A percentile compares a stretch with the other conserved stretches of the same genome.
phyloP scores from a whole-genome alignment of 2,329 filamentous ascomycete species.

The Microdochium trichocladiopsis region DNA sequence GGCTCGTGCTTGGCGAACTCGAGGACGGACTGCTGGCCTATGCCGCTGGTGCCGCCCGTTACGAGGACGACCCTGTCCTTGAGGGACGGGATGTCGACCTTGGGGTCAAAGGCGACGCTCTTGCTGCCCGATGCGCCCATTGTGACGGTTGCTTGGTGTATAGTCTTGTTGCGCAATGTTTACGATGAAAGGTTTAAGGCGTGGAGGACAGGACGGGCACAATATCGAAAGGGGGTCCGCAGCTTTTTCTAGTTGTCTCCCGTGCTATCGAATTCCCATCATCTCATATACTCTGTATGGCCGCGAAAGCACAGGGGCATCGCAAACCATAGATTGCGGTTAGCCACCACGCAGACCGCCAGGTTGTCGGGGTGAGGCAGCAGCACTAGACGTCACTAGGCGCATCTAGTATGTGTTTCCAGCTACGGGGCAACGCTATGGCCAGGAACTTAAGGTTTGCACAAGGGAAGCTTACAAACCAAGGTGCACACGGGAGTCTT shows the following conservation, averaged over 20 bases:
- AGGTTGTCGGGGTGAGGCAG: background rate
- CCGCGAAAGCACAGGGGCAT: background rate
- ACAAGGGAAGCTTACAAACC: background rate
- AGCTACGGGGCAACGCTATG: background rate
- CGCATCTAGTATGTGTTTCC: background rate
- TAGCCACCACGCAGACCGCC: background rate
- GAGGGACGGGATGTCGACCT: slow-evolving; percentile 20
- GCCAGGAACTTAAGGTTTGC: background rate
- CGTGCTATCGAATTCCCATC: background rate
- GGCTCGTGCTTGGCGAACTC: slow-evolving; percentile 26
- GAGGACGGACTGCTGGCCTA: slow-evolving; percentile 29
- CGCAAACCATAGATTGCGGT: background rate
- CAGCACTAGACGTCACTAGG: background rate
- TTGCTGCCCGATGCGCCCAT: background rate
- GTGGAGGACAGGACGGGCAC: background rate
- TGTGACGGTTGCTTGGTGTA: too few relatives aligned
- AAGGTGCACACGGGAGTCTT: background rate
- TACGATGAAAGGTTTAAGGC: background rate
- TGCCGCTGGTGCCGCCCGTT: slow-evolving; percentile 27
- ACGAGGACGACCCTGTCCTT: slow-evolving; percentile 24
- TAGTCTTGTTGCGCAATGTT: background rate
- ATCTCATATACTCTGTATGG: background rate
- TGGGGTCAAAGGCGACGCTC: background rate
- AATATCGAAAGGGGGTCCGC: background rate
- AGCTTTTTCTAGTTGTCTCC: background rate